A percentile compares a stretch with the other conserved stretches of the same genome.
phyloP scores from a whole-genome alignment of 202 grass and related monocot species.

The Alloteropsis angusta region DNA sequence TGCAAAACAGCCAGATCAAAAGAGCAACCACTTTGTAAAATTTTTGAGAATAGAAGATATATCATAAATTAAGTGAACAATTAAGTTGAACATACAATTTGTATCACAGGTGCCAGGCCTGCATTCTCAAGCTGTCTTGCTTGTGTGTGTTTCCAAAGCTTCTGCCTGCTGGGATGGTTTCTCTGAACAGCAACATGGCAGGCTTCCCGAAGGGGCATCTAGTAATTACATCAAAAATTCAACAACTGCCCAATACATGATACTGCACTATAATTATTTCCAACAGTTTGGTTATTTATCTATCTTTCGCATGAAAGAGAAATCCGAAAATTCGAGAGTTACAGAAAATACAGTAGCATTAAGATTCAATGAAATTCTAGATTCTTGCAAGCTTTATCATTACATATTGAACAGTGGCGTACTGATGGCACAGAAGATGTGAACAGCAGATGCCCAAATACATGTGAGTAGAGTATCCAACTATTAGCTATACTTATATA shows the following conservation, averaged over 20 bases:
- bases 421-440: not conserved
- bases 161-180: conserved; percentile 64
- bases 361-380: not conserved
- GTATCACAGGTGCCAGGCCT: conserved; percentile 59
- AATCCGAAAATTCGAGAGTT: not conserved
- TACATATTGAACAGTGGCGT: not conserved
- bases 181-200: conserved; percentile 97
- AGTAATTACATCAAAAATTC: conserved; percentile 15
- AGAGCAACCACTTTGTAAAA: no score
- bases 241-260: conserved; percentile 1
- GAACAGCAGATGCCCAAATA: not conserved
- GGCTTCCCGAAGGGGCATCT: conserved; percentile 95
- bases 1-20: not conserved
- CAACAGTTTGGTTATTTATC: conserved; percentile 10
- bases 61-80: not conserved
- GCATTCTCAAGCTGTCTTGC: conserved; percentile 66
- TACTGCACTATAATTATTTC: not conserved
- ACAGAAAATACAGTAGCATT: not conserved
- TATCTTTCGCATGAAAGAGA: not conserved
- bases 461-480: not conserved
- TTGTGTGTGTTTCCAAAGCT: conserved; percentile 83
- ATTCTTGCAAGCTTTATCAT: not conserved
- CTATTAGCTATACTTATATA: not conserved
- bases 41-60: not conserved
- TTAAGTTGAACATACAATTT: conserved; percentile 68